Base-by-base conservation (phyloP, 73 alveolate species). In the Stentor coeruleus region DNA sequence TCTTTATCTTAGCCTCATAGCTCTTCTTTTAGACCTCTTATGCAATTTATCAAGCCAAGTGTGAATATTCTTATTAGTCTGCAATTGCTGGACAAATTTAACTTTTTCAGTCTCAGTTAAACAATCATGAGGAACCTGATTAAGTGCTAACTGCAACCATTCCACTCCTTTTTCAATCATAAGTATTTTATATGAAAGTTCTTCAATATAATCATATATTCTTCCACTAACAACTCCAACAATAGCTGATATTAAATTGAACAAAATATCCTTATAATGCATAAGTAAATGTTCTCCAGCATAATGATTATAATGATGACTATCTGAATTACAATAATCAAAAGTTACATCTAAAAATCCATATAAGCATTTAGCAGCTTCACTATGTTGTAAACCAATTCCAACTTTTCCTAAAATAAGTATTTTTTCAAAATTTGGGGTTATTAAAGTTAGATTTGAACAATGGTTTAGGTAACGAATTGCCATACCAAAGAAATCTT, bases 341-440 rank as follows among this genome's bases (percentile, higher is more conserved):
- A 35, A 15, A 15, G 38, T 26, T n/a, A 14, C 30, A 37, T 75
- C 81, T 6, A 75, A n/a, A 2, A 39, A 75, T 2, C 72, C 83
- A 3, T 39, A 75, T n/a, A 75, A 38, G 38, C 83, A 75, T 39
- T 38, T 75, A n/a, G 81, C 83, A 39, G 83, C 83, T 38, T 75
- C 35, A n/a, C 39, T 39, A 31, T 75, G 81, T 33, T 31, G 38
- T 30, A 75, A 15, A 0, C 83, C 83, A n/a, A 75, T 75, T 36
- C 83, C 66, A 75, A 40, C 14, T 36, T 39, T 75, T 37, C 80
- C 77, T n/a, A 15, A 26, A 20, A 37, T n/a, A 14, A 37, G 6
- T n/a, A 75, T 39, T 1, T 75, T 38, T 2, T 36, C 20, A 75
- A 39, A 75, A n/a, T 20, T 6, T n/a, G 77, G 39, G 77, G 39